Conservation (phyloP, 306 rosid species). For the Senna siamea region DNA sequence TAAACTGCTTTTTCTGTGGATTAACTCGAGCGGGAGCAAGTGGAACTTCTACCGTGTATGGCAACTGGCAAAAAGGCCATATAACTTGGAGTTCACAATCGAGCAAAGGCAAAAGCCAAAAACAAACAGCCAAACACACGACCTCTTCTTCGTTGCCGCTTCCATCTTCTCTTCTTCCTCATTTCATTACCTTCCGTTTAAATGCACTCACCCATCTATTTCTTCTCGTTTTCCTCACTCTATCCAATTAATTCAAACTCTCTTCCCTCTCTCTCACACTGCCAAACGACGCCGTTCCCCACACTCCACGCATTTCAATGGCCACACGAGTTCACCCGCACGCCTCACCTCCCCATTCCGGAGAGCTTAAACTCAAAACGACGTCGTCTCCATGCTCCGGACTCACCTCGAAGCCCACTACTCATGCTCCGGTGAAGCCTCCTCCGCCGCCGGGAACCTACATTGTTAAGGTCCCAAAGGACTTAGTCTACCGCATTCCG, state of each 20-base stretch:
- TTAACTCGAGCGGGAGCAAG: too few species aligned
- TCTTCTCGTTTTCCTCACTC: too few species aligned
- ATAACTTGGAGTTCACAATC: background rate
- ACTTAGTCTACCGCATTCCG: slow-evolving; percentile 78
- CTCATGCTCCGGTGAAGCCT: slow-evolving; percentile 40
- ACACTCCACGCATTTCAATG: slow-evolving; percentile 39
- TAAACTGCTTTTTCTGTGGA: too few species aligned
- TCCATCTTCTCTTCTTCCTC: background rate
- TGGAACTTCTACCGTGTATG: background rate
- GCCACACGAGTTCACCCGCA: slow-evolving; percentile 74
- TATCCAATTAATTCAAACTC: too few species aligned
- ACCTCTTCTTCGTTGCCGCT: slow-evolving; percentile 14
- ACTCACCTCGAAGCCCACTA: slow-evolving; percentile 12
- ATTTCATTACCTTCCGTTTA: background rate
- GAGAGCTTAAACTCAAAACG: background rate
- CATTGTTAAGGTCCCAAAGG: slow-evolving; percentile 74
- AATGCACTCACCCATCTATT: too few species aligned
- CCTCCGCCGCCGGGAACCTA: slow-evolving; percentile 66
- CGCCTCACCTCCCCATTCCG: slow-evolving; percentile 38
- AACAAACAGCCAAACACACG: slow-evolving; percentile 29
- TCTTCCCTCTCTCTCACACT: too few species aligned
- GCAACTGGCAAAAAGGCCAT: background rate
- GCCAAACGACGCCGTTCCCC: background rate
- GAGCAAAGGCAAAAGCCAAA: slow-evolving; percentile 7
- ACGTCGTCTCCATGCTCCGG: slow-evolving; percentile 4